Conservation (phyloP, 768 basidiomycete species). For the Boletus huronensis region DNA sequence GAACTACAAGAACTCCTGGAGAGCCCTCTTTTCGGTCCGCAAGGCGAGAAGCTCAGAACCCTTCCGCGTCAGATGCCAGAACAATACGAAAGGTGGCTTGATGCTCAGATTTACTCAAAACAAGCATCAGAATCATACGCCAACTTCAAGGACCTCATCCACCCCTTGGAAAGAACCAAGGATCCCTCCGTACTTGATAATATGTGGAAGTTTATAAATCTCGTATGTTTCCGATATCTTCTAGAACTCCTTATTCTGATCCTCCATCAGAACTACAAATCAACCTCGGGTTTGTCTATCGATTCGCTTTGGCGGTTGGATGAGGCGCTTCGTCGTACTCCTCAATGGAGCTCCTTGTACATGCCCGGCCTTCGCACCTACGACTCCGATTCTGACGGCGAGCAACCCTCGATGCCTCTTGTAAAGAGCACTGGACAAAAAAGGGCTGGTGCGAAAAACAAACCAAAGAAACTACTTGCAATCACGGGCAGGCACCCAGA, state of each 20-base stretch:
- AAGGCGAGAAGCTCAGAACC: slow-evolving; percentile 51
- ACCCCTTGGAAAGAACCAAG: slow-evolving; percentile 56
- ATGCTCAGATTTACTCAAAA: slow-evolving; percentile 62
- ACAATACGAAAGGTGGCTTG: slow-evolving; percentile 62
- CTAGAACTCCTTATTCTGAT: neutral
- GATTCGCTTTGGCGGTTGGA: slow-evolving; percentile 64
- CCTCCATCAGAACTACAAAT: slow-evolving; percentile 55
- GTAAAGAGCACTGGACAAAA: slow-evolving; percentile 12
- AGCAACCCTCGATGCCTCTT: slow-evolving; percentile 12
- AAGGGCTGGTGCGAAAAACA: slow-evolving; percentile 25
- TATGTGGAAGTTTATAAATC: slow-evolving; percentile 64
- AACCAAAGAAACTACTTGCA: slow-evolving; percentile 41
- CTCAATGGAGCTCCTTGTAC: slow-evolving; percentile 57
- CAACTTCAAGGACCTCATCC: slow-evolving; percentile 54
- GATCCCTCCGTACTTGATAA: slow-evolving; percentile 47
- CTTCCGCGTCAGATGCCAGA: slow-evolving; percentile 52
- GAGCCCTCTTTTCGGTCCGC: slow-evolving; percentile 52
- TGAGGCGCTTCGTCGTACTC: slow-evolving; percentile 46
- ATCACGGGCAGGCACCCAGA: slow-evolving; percentile 44
- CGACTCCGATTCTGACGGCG: slow-evolving; percentile 27
- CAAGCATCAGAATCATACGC: slow-evolving; percentile 49
- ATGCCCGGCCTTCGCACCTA: slow-evolving; percentile 18
- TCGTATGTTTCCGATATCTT: slow-evolving; percentile 37
- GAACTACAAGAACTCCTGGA: slow-evolving; percentile 66
- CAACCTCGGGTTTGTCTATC: slow-evolving; percentile 48